Conservation (phyloP, 1,139 yeast species). For the Pichia sp. region DNA sequence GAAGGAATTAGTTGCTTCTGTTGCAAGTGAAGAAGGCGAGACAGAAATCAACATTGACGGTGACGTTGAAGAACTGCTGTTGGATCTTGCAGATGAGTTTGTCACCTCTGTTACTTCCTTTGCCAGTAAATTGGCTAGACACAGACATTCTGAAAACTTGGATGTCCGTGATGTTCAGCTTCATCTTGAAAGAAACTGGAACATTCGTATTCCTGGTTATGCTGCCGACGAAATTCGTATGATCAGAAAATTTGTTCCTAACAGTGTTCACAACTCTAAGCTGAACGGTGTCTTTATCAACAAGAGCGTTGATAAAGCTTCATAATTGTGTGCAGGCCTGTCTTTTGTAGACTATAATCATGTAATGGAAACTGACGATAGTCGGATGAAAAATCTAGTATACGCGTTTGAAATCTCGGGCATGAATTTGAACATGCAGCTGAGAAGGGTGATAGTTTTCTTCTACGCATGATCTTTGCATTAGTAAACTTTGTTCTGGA, state of each 20-base stretch:
- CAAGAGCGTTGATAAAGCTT: conserved; percentile 33
- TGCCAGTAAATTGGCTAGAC: conserved; percentile 93
- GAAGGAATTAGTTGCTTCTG: conserved; percentile 76
- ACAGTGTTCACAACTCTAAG: conserved; percentile 66
- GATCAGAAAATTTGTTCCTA: conserved; percentile 77
- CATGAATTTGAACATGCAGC: background rate
- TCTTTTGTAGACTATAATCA: background rate
- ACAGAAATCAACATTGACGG: conserved; percentile 92
- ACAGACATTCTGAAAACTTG: conserved; percentile 80
- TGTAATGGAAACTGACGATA: background rate
- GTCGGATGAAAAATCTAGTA: background rate
- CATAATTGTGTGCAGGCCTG: conserved; percentile 9
- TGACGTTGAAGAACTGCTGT: conserved; percentile 84
- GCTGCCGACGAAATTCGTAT: conserved; percentile 86
- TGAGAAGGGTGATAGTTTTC: too few species aligned
- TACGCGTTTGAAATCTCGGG: background rate
- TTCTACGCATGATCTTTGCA: too few species aligned
- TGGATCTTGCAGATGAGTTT: conserved; percentile 95
- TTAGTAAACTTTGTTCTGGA: too few species aligned
- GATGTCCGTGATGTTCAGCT: conserved; percentile 89
- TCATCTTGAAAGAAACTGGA: conserved; percentile 93
- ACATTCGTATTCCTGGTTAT: conserved; percentile 89
- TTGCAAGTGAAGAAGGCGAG: conserved; percentile 81
- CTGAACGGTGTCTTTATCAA: conserved; percentile 54
- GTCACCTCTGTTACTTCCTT: conserved; percentile 85